A percentile compares a stretch with the other conserved stretches of the same genome.
Conservation (phyloP, 2,329 filamentous ascomycete species). For the Anisogramma anomala region DNA sequence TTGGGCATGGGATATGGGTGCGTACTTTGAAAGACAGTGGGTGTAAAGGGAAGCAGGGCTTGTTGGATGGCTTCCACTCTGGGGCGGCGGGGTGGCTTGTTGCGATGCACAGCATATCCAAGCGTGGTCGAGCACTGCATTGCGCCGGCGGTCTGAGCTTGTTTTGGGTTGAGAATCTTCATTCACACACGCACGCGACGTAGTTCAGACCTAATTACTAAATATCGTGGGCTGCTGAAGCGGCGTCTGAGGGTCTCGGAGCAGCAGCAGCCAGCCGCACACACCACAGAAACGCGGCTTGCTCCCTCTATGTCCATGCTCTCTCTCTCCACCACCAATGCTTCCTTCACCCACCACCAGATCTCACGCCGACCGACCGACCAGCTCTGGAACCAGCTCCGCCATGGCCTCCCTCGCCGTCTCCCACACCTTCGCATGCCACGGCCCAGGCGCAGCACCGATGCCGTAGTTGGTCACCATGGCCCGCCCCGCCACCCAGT, state of each 20-base stretch:
- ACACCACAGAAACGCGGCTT: neutral
- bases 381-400: conserved; percentile 23
- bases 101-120: conserved; percentile 4
- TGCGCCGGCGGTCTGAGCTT: conserved; percentile 7
- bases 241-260: neutral
- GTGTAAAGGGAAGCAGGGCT: too few relatives aligned
- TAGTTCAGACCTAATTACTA: neutral
- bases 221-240: too few relatives aligned
- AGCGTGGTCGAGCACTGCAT: conserved; percentile 11
- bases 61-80: too few relatives aligned
- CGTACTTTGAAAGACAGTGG: too few relatives aligned
- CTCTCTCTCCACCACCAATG: neutral
- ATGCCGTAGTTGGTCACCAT: conserved; percentile 43
- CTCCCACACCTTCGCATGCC: conserved; percentile 34
- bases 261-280: too few relatives aligned
- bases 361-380: conserved; percentile 16
- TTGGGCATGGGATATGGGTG: neutral
- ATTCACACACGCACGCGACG: neutral
- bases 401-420: conserved; percentile 25
- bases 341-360: neutral
- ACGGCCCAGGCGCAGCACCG: conserved; percentile 35
- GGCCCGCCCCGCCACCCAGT: conserved; percentile 36
- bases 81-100: too few relatives aligned
- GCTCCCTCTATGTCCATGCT: neutral
- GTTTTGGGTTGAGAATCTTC: neutral